Evolutionary conservation across 2,329 filamentous ascomycete species (phyloP).

Genomic region (Xylariaceae sp.): DNA sequence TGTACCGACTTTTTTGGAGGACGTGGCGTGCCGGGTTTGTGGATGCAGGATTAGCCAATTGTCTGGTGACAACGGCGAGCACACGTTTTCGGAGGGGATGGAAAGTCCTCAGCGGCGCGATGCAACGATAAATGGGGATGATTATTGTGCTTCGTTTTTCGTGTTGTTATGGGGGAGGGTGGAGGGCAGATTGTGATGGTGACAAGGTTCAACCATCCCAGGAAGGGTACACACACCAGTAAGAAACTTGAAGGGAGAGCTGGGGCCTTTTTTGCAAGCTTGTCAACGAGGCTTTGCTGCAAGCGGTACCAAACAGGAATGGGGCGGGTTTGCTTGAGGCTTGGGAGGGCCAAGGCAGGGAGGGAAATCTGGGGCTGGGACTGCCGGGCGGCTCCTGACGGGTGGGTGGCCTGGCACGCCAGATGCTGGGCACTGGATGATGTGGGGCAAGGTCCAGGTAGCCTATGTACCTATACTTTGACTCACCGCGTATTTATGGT

Average conservation of each 20-base stretch:
- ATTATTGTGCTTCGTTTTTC: conserved; percentile 9
- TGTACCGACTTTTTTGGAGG: conserved; percentile 21
- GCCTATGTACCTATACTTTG: too few relatives aligned
- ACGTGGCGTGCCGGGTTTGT: conserved; percentile 24
- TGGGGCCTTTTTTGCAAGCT: conserved; percentile 6
- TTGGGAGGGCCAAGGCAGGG: conserved; percentile 11
- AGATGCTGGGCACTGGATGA: neutral
- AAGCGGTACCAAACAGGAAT: conserved; percentile 23
- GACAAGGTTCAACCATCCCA: conserved; percentile 7
- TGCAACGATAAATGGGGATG: conserved; percentile 18
- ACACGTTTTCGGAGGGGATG: conserved; percentile 20
- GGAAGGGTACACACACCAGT: conserved; percentile 17
- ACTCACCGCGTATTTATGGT: too few relatives aligned
- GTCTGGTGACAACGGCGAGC: conserved; percentile 28
- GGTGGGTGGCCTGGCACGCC: conserved; percentile 2
- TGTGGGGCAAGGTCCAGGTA: neutral
- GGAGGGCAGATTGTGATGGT: conserved; percentile 14
- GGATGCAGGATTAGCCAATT: conserved; percentile 31
- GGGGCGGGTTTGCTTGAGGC: conserved; percentile 17
- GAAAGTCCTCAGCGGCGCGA: conserved; percentile 17
- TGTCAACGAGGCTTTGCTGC: conserved; percentile 13
- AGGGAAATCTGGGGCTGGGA: conserved; percentile 18
- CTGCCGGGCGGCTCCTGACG: conserved; percentile 9
- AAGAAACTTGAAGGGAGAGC: conserved; percentile 12
- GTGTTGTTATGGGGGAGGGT: conserved; percentile 18